Base-by-base conservation (phyloP, 2,329 filamentous ascomycete species). In the Aaosphaeria arxii region DNA sequence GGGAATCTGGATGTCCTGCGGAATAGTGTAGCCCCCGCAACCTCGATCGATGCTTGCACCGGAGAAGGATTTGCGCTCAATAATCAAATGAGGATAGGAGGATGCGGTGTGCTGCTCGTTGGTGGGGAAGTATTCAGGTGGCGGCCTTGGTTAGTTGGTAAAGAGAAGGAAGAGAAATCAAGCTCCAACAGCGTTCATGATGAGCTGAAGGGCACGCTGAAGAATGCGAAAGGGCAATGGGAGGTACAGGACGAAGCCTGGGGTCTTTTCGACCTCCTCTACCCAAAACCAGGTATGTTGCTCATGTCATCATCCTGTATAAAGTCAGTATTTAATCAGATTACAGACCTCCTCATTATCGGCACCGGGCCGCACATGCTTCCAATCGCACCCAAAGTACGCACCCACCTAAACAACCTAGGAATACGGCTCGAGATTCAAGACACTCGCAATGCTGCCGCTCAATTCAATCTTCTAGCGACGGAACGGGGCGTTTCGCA, bases 391-490 rank as follows among this genome's bases (percentile, higher is more conserved):
- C 88, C 88, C 1, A 79, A 84, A 57, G 89, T 89, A 40, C 84
- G 87, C 58, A 78, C 78, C 49, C 78, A 84, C 58, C 83, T 99
- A 48, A 87, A 86, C 52, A 80, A 82, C 30, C 71, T 97, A 39
- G 94, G 94, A 0, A 88, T 97, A 58, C 79, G 89, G 48, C 78
- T 97, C 5, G 94, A 99, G 63, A 80, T 96, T 4, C 81, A 92
- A 63, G 94, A 97, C 72, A 97, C 94, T 31, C 79, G 90, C 54
- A 97, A 97, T 71, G 94, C 94, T 6, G 89, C 92, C 1, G 87
- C 91, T 32, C 91, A 96, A 69, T 99, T 94, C 71, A 99, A 99
- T 66, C 69, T 99, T 62, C 74, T 99, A 46, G 92, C 91, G n/a
- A 97, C 91, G 13, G 94, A 99, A 74, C 78, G 94, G 44, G 92